Evolutionary conservation across 2,329 filamentous ascomycete species (phyloP).

Genomic region (Cladorrhinum sp.): DNA sequence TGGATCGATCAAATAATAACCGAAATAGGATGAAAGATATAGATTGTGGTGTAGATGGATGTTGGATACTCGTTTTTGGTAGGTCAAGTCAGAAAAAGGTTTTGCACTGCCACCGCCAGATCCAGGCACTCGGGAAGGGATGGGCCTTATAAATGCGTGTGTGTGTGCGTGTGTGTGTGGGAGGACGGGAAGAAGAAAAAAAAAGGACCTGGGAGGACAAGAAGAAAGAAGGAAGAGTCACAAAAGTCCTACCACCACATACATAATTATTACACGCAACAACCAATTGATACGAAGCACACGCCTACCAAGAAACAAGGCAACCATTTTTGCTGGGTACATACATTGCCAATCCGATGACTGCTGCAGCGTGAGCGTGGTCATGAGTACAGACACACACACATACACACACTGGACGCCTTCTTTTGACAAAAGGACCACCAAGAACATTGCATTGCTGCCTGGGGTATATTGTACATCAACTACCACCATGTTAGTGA

Average conservation of each 20-base stretch:
- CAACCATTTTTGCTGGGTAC: not conserved
- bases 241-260: conserved; percentile 4
- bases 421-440: not conserved
- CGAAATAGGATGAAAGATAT: too few species aligned
- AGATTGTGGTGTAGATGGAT: too few species aligned
- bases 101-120: conserved; percentile 23
- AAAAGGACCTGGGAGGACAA: not conserved
- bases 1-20: not conserved
- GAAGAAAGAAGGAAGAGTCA: not conserved
- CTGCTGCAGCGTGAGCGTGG: too few species aligned
- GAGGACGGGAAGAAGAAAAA: not conserved
- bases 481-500: too few species aligned
- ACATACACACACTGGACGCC: not conserved
- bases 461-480: too few species aligned
- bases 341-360: not conserved
- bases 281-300: not conserved
- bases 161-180: not conserved
- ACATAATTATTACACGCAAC: not conserved
- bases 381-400: not conserved
- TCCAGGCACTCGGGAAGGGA: conserved; percentile 1
- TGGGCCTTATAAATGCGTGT: conserved; percentile 3
- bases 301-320: not conserved
- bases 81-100: conserved; percentile 6
- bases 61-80: not conserved
- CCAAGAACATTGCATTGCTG: too few species aligned